Percentiles rank a stretch among this genome's conserved stretches.
Evolutionary conservation across 129 eudicot species (phyloP).

Genomic region (Artemisia argyi): DNA sequence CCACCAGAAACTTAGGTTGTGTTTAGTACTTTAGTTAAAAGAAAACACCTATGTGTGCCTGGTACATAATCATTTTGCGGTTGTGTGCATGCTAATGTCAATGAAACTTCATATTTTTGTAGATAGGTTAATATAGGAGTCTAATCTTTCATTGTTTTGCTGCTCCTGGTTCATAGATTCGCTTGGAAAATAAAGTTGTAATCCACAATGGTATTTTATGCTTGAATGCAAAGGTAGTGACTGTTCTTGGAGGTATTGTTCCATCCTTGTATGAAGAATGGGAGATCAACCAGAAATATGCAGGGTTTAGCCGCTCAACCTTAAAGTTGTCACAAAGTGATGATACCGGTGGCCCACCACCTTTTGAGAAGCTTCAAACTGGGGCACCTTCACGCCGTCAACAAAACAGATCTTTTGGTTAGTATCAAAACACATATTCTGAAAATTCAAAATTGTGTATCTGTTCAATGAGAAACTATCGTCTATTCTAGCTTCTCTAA

Average conservation of each 20-base stretch:
- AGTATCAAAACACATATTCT: conserved; percentile 14
- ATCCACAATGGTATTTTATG: conserved; percentile 68
- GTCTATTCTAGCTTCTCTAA: conserved; percentile 7
- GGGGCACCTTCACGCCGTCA: conserved; percentile 47
- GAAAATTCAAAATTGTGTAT: not conserved
- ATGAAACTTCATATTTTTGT: conserved; percentile 4
- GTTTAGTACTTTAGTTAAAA: no score
- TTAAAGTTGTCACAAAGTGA: conserved; percentile 41
- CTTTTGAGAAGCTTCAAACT: conserved; percentile 78
- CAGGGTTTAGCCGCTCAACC: conserved; percentile 67
- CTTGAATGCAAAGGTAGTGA: conserved; percentile 54
- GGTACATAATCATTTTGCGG: not conserved
- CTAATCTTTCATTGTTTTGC: conserved; percentile 18
- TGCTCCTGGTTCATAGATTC: conserved; percentile 55
- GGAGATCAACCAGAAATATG: conserved; percentile 86
- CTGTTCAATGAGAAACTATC: not conserved
- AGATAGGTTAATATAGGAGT: conserved; percentile 2
- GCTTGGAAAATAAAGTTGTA: conserved; percentile 58
- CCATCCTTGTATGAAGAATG: conserved; percentile 87
- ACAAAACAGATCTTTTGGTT: conserved; percentile 49
- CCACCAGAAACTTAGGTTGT: no score
- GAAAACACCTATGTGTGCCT: no score
- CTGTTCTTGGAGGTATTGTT: conserved; percentile 84
- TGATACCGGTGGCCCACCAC: conserved; percentile 70
- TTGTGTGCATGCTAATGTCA: conserved; percentile 11